Evolutionary conservation across 305 asterid species (phyloP), one percentile per base, ranked within the genome.

Genomic region (Fraxinus angustifolia): DNA sequence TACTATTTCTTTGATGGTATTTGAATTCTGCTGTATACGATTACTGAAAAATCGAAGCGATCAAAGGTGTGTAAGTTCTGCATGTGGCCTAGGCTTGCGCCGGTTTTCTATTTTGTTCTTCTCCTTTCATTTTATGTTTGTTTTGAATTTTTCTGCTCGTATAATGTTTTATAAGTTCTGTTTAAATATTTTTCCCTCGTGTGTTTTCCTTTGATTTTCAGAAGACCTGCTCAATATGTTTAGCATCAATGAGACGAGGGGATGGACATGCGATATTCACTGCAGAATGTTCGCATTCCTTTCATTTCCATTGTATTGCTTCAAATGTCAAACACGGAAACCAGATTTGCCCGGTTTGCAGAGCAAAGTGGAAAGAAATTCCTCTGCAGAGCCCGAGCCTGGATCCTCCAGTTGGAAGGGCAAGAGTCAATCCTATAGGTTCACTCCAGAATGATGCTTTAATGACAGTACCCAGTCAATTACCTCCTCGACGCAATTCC

Each of bases 241-340:
- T 94, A 88, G 90, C 90, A 12, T 67, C 96, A 35, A 93, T 94
- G 97, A 88, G 87, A 82, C 87, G 91, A 28, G 95, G 98, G 45
- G 94, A 92, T 78, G 98, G 97, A 26, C 98, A 92, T 65, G 97
- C 98, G 3, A 90, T 94, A 56, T 94, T 92, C 85, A 94, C 97
- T 28, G 98, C 97, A 8, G 98, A 93, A 86, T 94, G 97, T 82
- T 91, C 97, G 26, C 98, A 94, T 83, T 91, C 97, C 60, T 94
- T 94, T 73, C 98, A 94, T 87, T 94, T 94, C 88, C 93, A 92
- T 0, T 94, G 98, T 87, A 93, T 94, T 45, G 93, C 93, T 60
- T 93, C 97, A 60, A 94, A 92, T 81, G 97, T 93, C 75, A 93
- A 93, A 86, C 97, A 94, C 73, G 98, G 98, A 5, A 94, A 93